Evolutionary conservation across 345 rosid genomes (phyloP), one percentile per base, ranked within the genome.

Genomic region (Gossypium rotundifolium): DNA sequence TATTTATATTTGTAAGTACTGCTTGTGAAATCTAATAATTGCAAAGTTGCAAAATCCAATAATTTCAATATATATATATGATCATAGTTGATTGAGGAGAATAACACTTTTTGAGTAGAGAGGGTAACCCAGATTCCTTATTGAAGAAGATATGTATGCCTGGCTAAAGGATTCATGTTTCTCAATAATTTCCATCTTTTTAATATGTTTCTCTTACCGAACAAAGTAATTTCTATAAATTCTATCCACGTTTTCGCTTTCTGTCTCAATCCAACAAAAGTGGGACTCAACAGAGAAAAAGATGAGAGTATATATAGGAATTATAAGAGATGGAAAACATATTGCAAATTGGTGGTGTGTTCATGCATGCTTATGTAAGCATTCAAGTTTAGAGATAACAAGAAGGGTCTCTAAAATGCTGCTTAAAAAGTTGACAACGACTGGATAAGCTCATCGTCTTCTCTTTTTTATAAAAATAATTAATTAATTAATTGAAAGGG

Each of bases 191-290:
- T 46, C 13, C 51, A 10, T 46, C 51, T 46, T 11, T 33, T 33
- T 4, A 33, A 33, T 33, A 5, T 33, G 40, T 48, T 33, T 69
- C 22, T 16, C 45, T 48, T 11, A 59, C 74, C 58, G 48, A 77
- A 70, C 76, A 82, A 70, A 72, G 81, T 62, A 49, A 73, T 52
- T 65, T 59, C 55, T 73, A 77, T 61, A 23, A 78, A 60, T 38
- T 63, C 6, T 74, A 57, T 70, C 75, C 74, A 75, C 72, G 57
- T 58, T 76, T 74, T 62, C 70, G 14, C 17, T 63, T 77, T 77
- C 75, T 25, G 82, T 77, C 81, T 72, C 74, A 81, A 77, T 77
- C 81, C 74, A 14, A 57, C 16, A 76, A 76, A 80, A 80, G 40
- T 16, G 29, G 70, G 54, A 72, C 27, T 44, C 74, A 51, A 72